Evolutionary conservation across 106 monocot species (phyloP), one percentile per base, ranked within the genome.

Genomic region (Dendrobium officinale): DNA sequence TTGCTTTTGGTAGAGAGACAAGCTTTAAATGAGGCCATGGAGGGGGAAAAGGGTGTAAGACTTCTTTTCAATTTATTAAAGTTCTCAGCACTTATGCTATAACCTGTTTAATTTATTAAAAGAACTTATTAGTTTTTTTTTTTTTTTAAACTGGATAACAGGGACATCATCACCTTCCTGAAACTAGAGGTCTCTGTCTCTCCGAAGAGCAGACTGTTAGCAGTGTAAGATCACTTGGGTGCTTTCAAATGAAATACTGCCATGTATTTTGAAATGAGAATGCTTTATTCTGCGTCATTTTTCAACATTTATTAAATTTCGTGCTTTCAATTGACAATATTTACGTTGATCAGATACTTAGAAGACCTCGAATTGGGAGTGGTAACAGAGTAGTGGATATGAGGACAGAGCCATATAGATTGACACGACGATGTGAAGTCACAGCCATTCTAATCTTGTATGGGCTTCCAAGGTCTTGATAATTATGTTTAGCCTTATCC

Each of bases 1-100:
- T 76, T 96, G 74, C 92, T 96, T 80, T 80, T 96, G 54, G 96
- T 96, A 26, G 96, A 96, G 88, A 88, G 96, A 33, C 96, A 93
- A 82, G 96, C 93, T 67, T 78, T 96, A 20, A 96, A 96, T 80
- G 96, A 93, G 72, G 96, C 96, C 84, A 92, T 96, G 93, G 96
- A 94, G 86, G 92, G 96, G 77, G 96, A 96, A 81, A 96, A 90
- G 51, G 51, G 51, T 51, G 51, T 51, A 51, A 11, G 51, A 51
- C 15, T 51, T 13, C 10, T 15, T 51, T 51, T 15, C 10, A 51
- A 45, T 45, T 51, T 51, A 13, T 13, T 51, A 13, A 51, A 13
- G 51, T 51, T 51, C 13, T 51, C 51, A 51, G 10, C 51, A 51
- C 13, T 51, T 51, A 51, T 51, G 51, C 3, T 51, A 51, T 51